Evolutionary conservation across 2,329 filamentous ascomycete species (phyloP), one percentile per base, ranked within the genome.

Genomic region (Aureobasidium musti): DNA sequence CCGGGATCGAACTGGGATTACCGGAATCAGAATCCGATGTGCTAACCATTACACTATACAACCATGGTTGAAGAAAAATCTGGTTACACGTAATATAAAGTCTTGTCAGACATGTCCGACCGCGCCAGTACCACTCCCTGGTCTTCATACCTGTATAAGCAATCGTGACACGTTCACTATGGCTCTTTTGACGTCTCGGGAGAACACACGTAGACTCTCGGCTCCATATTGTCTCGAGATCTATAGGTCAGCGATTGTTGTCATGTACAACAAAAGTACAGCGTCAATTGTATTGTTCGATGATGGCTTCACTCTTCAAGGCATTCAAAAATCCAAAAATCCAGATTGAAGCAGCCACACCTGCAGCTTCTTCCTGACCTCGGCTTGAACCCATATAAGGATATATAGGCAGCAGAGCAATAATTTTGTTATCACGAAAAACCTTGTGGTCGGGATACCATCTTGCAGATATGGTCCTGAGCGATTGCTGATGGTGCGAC

Each of bases 41-140:
- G 65, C 56, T 67, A 67, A 63, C 65, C 65, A 63, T 63, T 67
- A 67, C 65, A 67, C 65, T 59, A 67, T 63, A 67, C 41, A 67
- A 63, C 65, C 65, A 39, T 49, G 8, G 30, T 65, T 65, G 47
- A n/a, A 19, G 35, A 4, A 33, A 5, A 19, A 23, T 21, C 17
- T 1, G n/a, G 1, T 2, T 1, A 3, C 1, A 19, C 2, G 1
- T 14, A 39, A 47, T 35, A 47, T 60, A 23, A n/a, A 10, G 11
- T 35, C 33, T 35, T n/a, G n/a, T n/a, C n/a, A n/a, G n/a, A n/a
- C n/a, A n/a, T n/a, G n/a, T n/a, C n/a, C n/a, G n/a, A n/a, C n/a
- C n/a, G n/a, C n/a, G n/a, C n/a, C n/a, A n/a, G n/a, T n/a, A n/a
- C n/a, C n/a, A n/a, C n/a, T n/a, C n/a, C n/a, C n/a, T n/a, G n/a